Percentiles rank a stretch among this genome's conserved stretches.
phyloP scores from a whole-genome alignment of 129 eudicot genomes.

The Lonicera japonica region DNA sequence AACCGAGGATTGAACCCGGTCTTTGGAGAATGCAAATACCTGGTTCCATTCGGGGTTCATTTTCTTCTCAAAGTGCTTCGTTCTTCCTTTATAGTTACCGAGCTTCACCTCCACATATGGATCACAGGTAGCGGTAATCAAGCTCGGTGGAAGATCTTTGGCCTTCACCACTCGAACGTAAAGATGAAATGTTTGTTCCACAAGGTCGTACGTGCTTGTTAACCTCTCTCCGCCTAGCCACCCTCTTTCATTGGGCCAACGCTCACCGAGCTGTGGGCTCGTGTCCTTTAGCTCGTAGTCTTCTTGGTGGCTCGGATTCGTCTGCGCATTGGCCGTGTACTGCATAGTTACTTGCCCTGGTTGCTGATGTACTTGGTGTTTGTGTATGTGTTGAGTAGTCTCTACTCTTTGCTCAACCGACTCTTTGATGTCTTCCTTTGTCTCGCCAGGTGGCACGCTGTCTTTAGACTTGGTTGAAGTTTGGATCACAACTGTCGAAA shows the following conservation, averaged over 20 bases:
- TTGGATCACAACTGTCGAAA: conserved; percentile 7
- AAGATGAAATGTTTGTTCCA: conserved; percentile 65
- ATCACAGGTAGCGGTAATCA: conserved; percentile 31
- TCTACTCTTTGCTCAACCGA: conserved; percentile 11
- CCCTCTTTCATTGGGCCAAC: conserved; percentile 43
- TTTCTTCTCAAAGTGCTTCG: conserved; percentile 55
- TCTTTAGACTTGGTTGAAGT: neutral
- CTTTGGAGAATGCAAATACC: conserved; percentile 77
- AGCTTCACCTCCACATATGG: conserved; percentile 79
- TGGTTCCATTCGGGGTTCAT: conserved; percentile 78
- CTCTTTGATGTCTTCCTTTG: conserved; percentile 3
- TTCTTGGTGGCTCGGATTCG: conserved; percentile 26
- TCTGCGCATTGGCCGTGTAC: conserved; percentile 21
- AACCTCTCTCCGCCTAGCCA: conserved; percentile 51
- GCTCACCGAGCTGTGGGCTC: conserved; percentile 48
- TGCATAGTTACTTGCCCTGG: conserved; percentile 26
- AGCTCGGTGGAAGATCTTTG: conserved; percentile 48
- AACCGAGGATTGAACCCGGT: conserved; percentile 56
- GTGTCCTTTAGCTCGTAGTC: conserved; percentile 66
- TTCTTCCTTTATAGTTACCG: conserved; percentile 71
- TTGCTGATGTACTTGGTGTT: conserved; percentile 12
- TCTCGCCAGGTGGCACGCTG: conserved; percentile 3
- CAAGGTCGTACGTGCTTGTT: conserved; percentile 69
- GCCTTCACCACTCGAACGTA: conserved; percentile 77
- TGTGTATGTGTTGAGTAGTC: conserved; percentile 13